Percentiles rank a stretch among this genome's conserved stretches.
Conservation (phyloP, 2,329 filamentous ascomycete species). For the Aspergillus sp. region DNA sequence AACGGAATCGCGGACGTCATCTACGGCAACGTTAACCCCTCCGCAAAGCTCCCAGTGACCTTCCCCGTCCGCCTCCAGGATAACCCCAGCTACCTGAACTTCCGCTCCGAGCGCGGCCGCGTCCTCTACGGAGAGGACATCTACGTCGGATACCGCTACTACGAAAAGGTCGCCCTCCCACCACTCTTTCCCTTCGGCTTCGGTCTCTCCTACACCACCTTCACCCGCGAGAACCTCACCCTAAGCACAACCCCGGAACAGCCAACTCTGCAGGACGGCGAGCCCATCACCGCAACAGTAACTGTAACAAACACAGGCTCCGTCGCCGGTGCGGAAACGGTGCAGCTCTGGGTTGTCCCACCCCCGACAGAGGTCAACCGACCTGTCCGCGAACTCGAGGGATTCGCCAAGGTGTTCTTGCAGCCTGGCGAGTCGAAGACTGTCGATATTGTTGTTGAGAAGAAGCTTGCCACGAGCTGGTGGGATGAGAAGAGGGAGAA, state of each 20-base stretch:
- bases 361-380: conserved; percentile 57
- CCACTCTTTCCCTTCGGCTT: conserved; percentile 79
- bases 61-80: conserved; percentile 72
- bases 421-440: conserved; percentile 62
- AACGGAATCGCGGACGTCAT: conserved; percentile 80
- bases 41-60: conserved; percentile 73
- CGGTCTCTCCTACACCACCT: conserved; percentile 77
- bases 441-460: conserved; percentile 60
- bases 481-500: conserved; percentile 70
- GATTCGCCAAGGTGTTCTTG: conserved; percentile 67
- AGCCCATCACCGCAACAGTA: conserved; percentile 53
- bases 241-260: conserved; percentile 33
- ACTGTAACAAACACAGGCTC: conserved; percentile 59
- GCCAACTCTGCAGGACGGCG: conserved; percentile 46
- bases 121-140: conserved; percentile 80
- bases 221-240: conserved; percentile 58
- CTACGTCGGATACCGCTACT: conserved; percentile 81
- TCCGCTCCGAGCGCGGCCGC: conserved; percentile 69
- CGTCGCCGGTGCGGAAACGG: conserved; percentile 57
- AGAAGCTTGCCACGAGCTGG: conserved; percentile 70
- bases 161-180: conserved; percentile 69
- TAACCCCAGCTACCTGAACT: conserved; percentile 78
- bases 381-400: conserved; percentile 67
- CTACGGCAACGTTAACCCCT: conserved; percentile 74
- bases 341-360: conserved; percentile 59